These are phyloP conservation scores for Coemansia sp. DNA, from an alignment of 192 early-diverging fungal genomes.

Conservation along the genomic window DNA sequence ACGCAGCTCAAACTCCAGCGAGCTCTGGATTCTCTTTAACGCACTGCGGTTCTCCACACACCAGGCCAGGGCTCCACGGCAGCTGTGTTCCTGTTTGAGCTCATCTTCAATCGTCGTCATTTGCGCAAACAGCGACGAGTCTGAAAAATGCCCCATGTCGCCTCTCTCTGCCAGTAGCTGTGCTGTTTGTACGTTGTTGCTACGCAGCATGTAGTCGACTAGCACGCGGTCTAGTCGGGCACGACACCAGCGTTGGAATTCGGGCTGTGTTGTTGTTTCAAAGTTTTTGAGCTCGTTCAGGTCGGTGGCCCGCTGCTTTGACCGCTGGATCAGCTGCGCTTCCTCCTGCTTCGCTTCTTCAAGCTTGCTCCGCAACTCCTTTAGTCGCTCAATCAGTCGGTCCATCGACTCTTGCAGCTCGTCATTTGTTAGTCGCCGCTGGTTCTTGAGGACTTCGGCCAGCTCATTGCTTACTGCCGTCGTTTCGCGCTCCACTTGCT, in stretches of 20 bases:
- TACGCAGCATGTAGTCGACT: slow-evolving; percentile 93
- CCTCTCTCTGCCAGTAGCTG: slow-evolving; percentile 54
- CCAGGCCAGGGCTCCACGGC: slow-evolving; percentile 86
- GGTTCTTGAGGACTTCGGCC: slow-evolving; percentile 22
- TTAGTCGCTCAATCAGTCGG: slow-evolving; percentile 60
- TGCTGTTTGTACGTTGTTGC: slow-evolving; percentile 78
- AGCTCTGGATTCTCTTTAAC: slow-evolving; percentile 89
- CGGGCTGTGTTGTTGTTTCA: slow-evolving; percentile 59
- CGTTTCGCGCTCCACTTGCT: slow-evolving; percentile 80
- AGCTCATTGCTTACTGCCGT: slow-evolving; percentile 19
- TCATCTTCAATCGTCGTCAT: slow-evolving; percentile 77
- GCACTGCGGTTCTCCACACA: slow-evolving; percentile 88
- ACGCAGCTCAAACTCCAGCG: slow-evolving; percentile 93
- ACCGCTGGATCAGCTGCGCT: slow-evolving; percentile 60
- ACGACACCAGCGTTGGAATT: slow-evolving; percentile 82
- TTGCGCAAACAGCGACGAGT: slow-evolving; percentile 86
- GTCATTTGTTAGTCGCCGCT: slow-evolving; percentile 44
- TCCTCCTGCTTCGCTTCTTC: slow-evolving; percentile 81
- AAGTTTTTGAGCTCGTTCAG: slow-evolving; percentile 70
- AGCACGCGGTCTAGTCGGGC: slow-evolving; percentile 82
- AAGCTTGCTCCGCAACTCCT: slow-evolving; percentile 73
- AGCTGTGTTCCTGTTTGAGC: slow-evolving; percentile 66
- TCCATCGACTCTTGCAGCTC: slow-evolving; percentile 61
- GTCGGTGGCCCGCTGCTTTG: slow-evolving; percentile 71
- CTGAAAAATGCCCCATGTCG: slow-evolving; percentile 64